Evolutionary conservation across 176 grass and related monocot genomes (phyloP).

Genomic region (Avena atlantica): DNA sequence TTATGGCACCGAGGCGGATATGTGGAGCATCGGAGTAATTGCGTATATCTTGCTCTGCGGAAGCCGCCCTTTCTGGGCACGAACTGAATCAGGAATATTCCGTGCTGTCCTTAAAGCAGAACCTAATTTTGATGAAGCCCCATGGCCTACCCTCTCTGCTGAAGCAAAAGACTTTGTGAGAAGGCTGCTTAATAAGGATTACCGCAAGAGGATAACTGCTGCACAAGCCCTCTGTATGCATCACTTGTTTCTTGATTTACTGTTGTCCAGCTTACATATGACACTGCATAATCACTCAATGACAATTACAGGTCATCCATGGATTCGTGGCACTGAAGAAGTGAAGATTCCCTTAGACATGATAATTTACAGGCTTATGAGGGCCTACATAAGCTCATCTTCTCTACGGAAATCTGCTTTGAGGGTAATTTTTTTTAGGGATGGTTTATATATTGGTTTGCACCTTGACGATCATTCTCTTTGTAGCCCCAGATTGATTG

Average conservation of each 20-base stretch:
- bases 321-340: slow-evolving; percentile 59
- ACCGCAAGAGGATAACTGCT: slow-evolving; percentile 92
- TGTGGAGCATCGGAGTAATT: slow-evolving; percentile 98
- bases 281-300: slow-evolving; percentile 16
- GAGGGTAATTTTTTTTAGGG: slow-evolving; percentile 53
- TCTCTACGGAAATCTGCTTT: slow-evolving; percentile 70
- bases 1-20: slow-evolving; percentile 91
- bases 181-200: slow-evolving; percentile 88
- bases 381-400: slow-evolving; percentile 71
- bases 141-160: slow-evolving; percentile 78
- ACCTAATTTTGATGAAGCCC: slow-evolving; percentile 83
- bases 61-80: slow-evolving; percentile 91
- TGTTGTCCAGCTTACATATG: slow-evolving; percentile 6
- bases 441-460: slow-evolving; percentile 32
- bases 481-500: slow-evolving; percentile 6
- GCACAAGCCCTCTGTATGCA: slow-evolving; percentile 84
- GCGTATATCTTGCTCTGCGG: slow-evolving; percentile 93
- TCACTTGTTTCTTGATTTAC: slow-evolving; percentile 19
- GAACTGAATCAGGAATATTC: slow-evolving; percentile 90
- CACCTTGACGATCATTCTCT: neutral
- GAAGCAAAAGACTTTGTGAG: slow-evolving; percentile 85
- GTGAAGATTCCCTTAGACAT: slow-evolving; percentile 67
- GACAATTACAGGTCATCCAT: slow-evolving; percentile 62
- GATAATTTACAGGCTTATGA: slow-evolving; percentile 75
- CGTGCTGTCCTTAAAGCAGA: slow-evolving; percentile 86